Percentiles rank a stretch among this genome's conserved stretches.
phyloP scores from a whole-genome alignment of 2,329 filamentous ascomycete species.

The Emericellopsis cladophorae region DNA sequence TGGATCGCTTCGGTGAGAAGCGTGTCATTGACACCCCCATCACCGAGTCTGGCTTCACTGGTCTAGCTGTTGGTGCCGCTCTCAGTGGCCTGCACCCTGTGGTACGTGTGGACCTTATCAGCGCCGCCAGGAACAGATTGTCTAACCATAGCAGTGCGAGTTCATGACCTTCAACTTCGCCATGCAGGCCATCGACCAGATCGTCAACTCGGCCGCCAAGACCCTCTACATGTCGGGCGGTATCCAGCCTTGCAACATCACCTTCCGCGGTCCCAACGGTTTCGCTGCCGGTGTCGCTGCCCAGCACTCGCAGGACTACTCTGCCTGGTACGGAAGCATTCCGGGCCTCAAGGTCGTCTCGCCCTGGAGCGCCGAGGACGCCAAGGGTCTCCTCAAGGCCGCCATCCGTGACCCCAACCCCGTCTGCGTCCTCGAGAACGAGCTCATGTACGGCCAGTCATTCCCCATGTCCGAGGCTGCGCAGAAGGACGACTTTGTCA shows the following conservation, averaged over 20 bases:
- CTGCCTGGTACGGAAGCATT: constrained; percentile 96
- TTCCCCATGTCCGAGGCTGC: constrained; percentile 98
- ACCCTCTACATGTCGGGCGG: constrained; percentile 99
- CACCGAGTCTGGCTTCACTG: constrained; percentile 90
- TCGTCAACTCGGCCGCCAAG: constrained; percentile 98
- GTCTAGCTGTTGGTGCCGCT: constrained; percentile 88
- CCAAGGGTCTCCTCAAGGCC: constrained; percentile 95
- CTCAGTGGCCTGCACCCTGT: constrained; percentile 89
- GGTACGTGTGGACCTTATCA: constrained; percentile 43
- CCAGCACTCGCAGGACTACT: constrained; percentile 98
- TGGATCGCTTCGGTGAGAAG: constrained; percentile 96
- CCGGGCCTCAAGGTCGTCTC: constrained; percentile 94
- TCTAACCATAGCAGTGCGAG: constrained; percentile 54
- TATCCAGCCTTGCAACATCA: constrained; percentile 99
- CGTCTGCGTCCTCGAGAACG: constrained; percentile 82
- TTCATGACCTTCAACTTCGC: constrained; percentile 99
- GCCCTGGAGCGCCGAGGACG: constrained; percentile 94
- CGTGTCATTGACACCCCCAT: constrained; percentile 97
- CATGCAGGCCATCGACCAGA: constrained; percentile 99
- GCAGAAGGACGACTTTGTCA: constrained; percentile 90
- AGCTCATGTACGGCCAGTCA: constrained; percentile 79
- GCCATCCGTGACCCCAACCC: constrained; percentile 98
- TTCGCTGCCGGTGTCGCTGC: constrained; percentile 92
- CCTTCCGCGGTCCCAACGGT: constrained; percentile 97
- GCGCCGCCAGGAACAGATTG: not conserved